Percentiles rank a stretch among this genome's conserved stretches.
phyloP scores from a whole-genome alignment of 31 red algal species.

The Endocladia muricata region DNA sequence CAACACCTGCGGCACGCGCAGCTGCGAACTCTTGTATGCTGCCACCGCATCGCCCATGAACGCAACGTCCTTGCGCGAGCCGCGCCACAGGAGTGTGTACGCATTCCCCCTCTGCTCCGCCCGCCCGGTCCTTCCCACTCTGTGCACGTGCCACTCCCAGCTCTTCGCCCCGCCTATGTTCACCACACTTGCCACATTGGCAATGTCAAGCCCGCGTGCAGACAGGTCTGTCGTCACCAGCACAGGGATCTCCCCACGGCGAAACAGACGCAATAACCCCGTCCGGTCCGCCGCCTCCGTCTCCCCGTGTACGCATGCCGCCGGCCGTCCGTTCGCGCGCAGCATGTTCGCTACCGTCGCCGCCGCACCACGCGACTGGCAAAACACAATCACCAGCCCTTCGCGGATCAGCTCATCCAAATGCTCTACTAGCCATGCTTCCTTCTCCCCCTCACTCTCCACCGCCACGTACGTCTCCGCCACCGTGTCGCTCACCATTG shows the following conservation, averaged over 20 bases:
- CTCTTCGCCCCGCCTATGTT: slow-evolving; percentile 76
- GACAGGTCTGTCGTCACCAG: slow-evolving; percentile 93
- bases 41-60: slow-evolving; percentile 39
- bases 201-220: slow-evolving; percentile 93
- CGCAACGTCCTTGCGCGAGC: slow-evolving; percentile 10
- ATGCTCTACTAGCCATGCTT: slow-evolving; percentile 33
- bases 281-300: slow-evolving; percentile 74
- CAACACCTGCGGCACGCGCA: slow-evolving; percentile 12
- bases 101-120: slow-evolving; percentile 63
- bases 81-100: slow-evolving; percentile 60
- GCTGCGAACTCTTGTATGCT: slow-evolving; percentile 1
- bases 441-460: slow-evolving; percentile 10
- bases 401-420: slow-evolving; percentile 18
- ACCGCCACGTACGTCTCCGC: slow-evolving; percentile 44
- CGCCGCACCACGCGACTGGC: slow-evolving; percentile 63
- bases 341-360: slow-evolving; percentile 73
- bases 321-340: slow-evolving; percentile 50
- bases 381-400: slow-evolving; percentile 83
- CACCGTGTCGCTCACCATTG: slow-evolving; percentile 48
- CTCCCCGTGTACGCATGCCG: slow-evolving; percentile 89
- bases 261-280: slow-evolving; percentile 72
- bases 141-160: slow-evolving; percentile 87
- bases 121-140: slow-evolving; percentile 80
- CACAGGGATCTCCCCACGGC: slow-evolving; percentile 58
- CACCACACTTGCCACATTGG: slow-evolving; percentile 57